Conservation (phyloP, 176 grass and related monocot genomes). For the Olyra latifolia region DNA sequence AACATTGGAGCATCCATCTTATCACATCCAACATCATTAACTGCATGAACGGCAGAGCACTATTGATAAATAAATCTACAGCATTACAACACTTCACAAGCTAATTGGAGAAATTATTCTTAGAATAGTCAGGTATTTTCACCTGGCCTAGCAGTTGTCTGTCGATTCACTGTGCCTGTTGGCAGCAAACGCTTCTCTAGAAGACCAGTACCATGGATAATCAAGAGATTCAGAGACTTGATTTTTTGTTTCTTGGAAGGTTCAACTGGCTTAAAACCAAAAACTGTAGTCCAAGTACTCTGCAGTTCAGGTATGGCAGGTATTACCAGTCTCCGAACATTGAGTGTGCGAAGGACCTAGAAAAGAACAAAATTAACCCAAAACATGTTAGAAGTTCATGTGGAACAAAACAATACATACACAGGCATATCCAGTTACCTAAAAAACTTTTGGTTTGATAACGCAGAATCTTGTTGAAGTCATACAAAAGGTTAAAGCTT, state of each 20-base stretch:
- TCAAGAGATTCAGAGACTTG: slow-evolving; percentile 67
- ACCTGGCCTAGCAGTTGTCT: slow-evolving; percentile 49
- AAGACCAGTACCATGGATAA: slow-evolving; percentile 79
- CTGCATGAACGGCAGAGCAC: slow-evolving; percentile 36
- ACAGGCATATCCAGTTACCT: slow-evolving; percentile 19
- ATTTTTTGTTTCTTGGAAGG: slow-evolving; percentile 56
- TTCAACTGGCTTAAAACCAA: slow-evolving; percentile 79
- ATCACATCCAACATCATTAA: slow-evolving; percentile 37
- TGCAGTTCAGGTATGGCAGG: slow-evolving; percentile 83
- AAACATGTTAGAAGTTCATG: slow-evolving; percentile 32
- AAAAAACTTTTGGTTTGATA: slow-evolving; percentile 15
- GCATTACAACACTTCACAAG: neutral
- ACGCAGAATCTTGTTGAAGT: neutral
- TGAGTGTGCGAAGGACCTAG: slow-evolving; percentile 72
- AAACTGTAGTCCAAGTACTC: slow-evolving; percentile 81
- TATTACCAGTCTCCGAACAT: slow-evolving; percentile 78
- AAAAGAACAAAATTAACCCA: slow-evolving; percentile 43
- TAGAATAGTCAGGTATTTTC: slow-evolving; percentile 11
- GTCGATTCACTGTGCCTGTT: slow-evolving; percentile 37
- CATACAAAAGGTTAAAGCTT: slow-evolving; percentile 29
- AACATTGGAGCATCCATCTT: slow-evolving; percentile 23
- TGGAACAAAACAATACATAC: slow-evolving; percentile 5
- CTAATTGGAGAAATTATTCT: slow-evolving; percentile 20
- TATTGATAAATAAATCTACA: slow-evolving; percentile 20
- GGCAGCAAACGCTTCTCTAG: slow-evolving; percentile 65